Evolutionary conservation across 2,329 filamentous ascomycete species (phyloP), one percentile per base, ranked within the genome.

Genomic region (Biscogniauxia sp.): DNA sequence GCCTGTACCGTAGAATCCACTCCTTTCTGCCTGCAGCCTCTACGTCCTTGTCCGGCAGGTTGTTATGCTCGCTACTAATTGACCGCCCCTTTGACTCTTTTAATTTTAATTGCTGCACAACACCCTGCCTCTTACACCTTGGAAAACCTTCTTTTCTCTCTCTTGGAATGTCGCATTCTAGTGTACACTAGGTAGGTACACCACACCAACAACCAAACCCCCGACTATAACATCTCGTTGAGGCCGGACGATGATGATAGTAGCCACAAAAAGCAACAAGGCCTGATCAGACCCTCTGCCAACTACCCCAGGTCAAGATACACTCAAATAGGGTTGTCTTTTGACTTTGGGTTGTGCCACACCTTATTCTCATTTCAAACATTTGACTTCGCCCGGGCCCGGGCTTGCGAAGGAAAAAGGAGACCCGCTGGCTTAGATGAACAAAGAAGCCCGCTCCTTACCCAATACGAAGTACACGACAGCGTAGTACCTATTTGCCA

Each of bases 11-110:
- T 58, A 53, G 63, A 63, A 74, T 77, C 74, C 75, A 76, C 73
- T 75, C 75, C 75, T 76, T 74, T 75, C 70, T 61, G 58, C 67
- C 72, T 76, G 75, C 76, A 77, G 73, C 28, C 28, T 32, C 28
- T 32, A 32, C 64, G 37, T 54, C 61, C 61, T 59, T 53, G 63
- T 60, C 64, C 25, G 57, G 61, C 28, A 64, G 76, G 71, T 52
- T 15, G 63, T 60, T 64, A 61, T 66, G 61, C 23, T 62, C 58
- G 60, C 49, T 20, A 49, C 63, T 67, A 65, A 69, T 67, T 66
- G 65, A n/a, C n/a, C n/a, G n/a, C n/a, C 64, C 58, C 25, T 5
- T 55, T n/a, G 55, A 52, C 32, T 50, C 63, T 45, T 57, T 57
- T 23, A 51, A 59, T 53, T 60, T 45, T 45, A 66, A 54, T 64